Conservation (phyloP, 176 grass and related monocot species). For the Neostapfia colusana region DNA sequence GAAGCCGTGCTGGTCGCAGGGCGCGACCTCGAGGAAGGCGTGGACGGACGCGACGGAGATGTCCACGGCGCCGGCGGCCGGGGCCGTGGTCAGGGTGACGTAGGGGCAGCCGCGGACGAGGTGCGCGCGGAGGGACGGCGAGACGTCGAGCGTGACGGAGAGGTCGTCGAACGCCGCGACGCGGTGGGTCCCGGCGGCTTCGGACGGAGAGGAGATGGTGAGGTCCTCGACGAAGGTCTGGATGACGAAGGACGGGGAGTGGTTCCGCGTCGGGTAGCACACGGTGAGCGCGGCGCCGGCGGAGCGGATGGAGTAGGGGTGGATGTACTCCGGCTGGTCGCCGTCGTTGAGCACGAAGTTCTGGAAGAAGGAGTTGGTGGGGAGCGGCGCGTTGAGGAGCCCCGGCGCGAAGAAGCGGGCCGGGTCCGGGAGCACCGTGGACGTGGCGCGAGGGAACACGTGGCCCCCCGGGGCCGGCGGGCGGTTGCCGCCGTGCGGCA, state of each 20-base stretch:
- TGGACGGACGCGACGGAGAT: constrained; percentile 73
- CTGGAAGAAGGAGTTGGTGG: constrained; percentile 97
- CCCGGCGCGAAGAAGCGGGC: constrained; percentile 67
- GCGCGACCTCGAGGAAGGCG: constrained; percentile 60
- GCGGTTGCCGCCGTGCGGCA: constrained; percentile 25
- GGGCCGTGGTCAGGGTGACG: constrained; percentile 62
- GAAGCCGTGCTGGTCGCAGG: constrained; percentile 39
- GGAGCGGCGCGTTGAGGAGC: constrained; percentile 75
- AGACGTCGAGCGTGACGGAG: constrained; percentile 86
- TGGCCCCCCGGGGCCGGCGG: background rate
- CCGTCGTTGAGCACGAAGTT: constrained; percentile 91
- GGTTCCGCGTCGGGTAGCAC: constrained; percentile 69
- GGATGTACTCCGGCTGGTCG: constrained; percentile 94
- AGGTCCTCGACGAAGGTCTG: constrained; percentile 85
- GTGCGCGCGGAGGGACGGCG: constrained; percentile 60
- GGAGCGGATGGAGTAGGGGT: constrained; percentile 78
- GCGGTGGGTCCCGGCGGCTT: constrained; percentile 27
- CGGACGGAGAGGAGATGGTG: constrained; percentile 57
- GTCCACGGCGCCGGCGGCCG: constrained; percentile 31
- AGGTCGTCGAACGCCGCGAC: constrained; percentile 79
- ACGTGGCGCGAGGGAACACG: constrained; percentile 66
- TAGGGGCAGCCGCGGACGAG: constrained; percentile 85
- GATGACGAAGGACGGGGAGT: constrained; percentile 58
- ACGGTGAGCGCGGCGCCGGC: constrained; percentile 51
- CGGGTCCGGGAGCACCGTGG: constrained; percentile 81